Conservation (phyloP, 768 basidiomycete species). For the Asterophora parasitica region DNA sequence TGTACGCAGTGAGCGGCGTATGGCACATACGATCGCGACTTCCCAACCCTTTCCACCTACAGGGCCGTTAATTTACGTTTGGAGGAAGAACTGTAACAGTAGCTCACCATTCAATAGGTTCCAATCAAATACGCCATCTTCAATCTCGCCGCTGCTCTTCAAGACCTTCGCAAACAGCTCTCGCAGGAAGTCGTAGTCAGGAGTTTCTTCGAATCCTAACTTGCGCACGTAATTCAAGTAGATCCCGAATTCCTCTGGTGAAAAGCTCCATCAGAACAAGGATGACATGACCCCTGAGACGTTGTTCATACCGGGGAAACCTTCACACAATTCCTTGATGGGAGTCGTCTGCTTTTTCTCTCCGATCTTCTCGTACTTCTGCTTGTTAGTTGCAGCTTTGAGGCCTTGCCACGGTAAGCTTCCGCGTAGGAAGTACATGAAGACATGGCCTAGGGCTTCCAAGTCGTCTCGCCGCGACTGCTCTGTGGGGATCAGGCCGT, state of each 20-base stretch:
- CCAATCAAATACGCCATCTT: slow-evolving; percentile 97
- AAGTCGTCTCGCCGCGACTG: slow-evolving; percentile 95
- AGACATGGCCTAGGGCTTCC: slow-evolving; percentile 98
- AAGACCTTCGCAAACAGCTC: slow-evolving; percentile 93
- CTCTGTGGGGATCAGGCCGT: slow-evolving; percentile 37
- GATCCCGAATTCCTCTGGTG: slow-evolving; percentile 92
- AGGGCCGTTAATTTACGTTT: slow-evolving; percentile 4
- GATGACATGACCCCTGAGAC: slow-evolving; percentile 1
- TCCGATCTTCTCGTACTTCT: slow-evolving; percentile 99
- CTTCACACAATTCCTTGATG: slow-evolving; percentile 95
- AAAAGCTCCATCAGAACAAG: slow-evolving; percentile 7
- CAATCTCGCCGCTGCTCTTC: slow-evolving; percentile 85
- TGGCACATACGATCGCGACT: slow-evolving; percentile 56
- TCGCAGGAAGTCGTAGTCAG: slow-evolving; percentile 96
- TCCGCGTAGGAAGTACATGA: slow-evolving; percentile 98
- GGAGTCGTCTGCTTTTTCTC: slow-evolving; percentile 99
- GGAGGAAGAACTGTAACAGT: neutral
- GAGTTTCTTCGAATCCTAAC: slow-evolving; percentile 97
- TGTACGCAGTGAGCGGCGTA: neutral
- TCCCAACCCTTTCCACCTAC: slow-evolving; percentile 95
- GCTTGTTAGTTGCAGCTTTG: slow-evolving; percentile 99
- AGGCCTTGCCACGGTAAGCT: slow-evolving; percentile 98
- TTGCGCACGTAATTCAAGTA: slow-evolving; percentile 99
- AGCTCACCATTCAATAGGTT: slow-evolving; percentile 77
- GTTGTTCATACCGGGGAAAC: slow-evolving; percentile 73